Conservation (phyloP, 768 basidiomycete genomes). For the Lactarius psammicola region DNA sequence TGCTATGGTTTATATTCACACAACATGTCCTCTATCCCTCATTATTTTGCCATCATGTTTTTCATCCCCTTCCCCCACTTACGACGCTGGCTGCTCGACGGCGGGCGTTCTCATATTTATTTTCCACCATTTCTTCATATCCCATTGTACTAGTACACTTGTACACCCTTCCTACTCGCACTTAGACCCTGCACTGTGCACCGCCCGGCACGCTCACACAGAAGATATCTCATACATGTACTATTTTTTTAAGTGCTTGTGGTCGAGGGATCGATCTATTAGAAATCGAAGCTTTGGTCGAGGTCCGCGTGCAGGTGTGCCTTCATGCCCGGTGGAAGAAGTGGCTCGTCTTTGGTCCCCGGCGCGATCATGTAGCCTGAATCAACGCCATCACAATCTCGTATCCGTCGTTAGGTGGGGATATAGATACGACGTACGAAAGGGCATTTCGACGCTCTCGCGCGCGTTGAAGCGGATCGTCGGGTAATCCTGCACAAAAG, state of each 20-base stretch:
- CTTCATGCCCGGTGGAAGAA: conserved; percentile 88
- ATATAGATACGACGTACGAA: conserved; percentile 54
- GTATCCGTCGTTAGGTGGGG: neutral
- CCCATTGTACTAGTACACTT: conserved; percentile 3
- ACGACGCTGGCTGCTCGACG: neutral
- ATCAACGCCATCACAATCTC: neutral
- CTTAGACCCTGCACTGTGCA: neutral
- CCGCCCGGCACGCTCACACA: neutral
- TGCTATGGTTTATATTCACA: conserved; percentile 12
- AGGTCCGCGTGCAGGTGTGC: conserved; percentile 82
- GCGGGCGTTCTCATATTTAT: neutral
- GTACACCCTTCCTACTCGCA: neutral
- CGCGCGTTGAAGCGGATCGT: conserved; percentile 83
- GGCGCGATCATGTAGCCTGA: conserved; percentile 45
- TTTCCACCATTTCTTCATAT: neutral
- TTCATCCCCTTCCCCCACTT: neutral
- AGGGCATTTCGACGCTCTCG: conserved; percentile 98
- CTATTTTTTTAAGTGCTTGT: neutral
- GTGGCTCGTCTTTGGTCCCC: conserved; percentile 53
- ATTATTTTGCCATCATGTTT: neutral
- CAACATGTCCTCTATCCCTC: neutral
- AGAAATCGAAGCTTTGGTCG: conserved; percentile 83
- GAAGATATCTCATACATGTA: neutral
- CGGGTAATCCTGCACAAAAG: conserved; percentile 67
- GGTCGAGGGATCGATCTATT: conserved; percentile 26